Evolutionary conservation across 306 rosid species (phyloP), one percentile per base, ranked within the genome.

Genomic region (Casuarina equisetifolia): DNA sequence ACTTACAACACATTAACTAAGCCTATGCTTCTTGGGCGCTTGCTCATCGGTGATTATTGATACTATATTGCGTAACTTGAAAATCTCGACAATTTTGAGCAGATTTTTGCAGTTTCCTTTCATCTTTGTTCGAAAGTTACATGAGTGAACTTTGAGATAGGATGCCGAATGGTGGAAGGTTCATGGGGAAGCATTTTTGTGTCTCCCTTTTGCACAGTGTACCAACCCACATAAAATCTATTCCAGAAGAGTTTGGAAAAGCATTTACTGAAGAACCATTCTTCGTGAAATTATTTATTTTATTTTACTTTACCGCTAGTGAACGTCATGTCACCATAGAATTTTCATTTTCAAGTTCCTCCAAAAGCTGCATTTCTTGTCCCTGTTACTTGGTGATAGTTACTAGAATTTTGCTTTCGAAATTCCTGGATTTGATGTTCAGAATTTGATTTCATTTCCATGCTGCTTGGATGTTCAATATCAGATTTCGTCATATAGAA

Each of bases 1-100:
- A 76, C 67, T 45, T 38, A 55, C 69, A 35, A 46, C 55, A n/a
- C 79, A 42, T 49, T 63, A 52, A 48, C 17, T 77, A 5, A 52
- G 46, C 44, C 25, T 55, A 19, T 63, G 39, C 72, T 39, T 48
- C 45, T 59, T 58, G 3, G 73, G 50, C 40, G 40, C 9, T 61
- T 13, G 25, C 16, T 42, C 51, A 32, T 66, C 69, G 54, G 35
- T 19, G 77, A 63, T 58, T 70, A 10, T 75, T 71, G 50, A 61
- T 54, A 39, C 42, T 17, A 42, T 70, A 71, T 38, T 73, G 68
- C 73, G 54, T 13, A 11, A 50, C 57, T 53, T 69, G 39, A 25
- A 77, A 70, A 35, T 43, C 35, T 57, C 19, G 39, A 9, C 51
- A n/a, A 0, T 8, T 4, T 8, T 4, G 50, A 68, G 63, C 36